These are phyloP conservation scores for Aquilaria yunnanensis DNA, from an alignment of 345 rosid genomes.

Conservation along the genomic window DNA sequence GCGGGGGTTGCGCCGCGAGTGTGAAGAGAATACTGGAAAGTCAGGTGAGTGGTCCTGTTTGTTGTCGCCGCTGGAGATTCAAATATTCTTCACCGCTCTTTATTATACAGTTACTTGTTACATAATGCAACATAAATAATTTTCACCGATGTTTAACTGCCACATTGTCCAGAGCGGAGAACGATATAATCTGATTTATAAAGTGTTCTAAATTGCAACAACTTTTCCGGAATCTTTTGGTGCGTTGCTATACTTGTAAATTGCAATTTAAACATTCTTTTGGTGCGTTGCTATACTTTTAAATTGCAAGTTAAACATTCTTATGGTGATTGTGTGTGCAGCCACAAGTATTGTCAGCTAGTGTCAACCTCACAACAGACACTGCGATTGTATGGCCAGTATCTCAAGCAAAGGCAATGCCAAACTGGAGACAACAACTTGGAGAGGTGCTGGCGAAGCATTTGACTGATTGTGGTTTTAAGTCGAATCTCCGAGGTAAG, in stretches of 20 bases:
- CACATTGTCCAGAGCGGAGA: too few relatives aligned
- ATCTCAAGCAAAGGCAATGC: constrained; percentile 62
- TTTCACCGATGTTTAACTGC: too few relatives aligned
- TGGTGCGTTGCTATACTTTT: too few relatives aligned
- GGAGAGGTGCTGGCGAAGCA: constrained; percentile 93
- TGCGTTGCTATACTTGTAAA: too few relatives aligned
- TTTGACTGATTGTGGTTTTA: constrained; percentile 79
- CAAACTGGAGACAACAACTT: constrained; percentile 73
- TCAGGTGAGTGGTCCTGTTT: constrained; percentile 49
- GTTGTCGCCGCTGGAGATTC: neutral
- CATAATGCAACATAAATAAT: too few relatives aligned
- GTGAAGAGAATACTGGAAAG: constrained; percentile 90
- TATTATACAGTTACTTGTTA: too few relatives aligned
- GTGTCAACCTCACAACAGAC: constrained; percentile 88
- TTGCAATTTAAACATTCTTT: neutral
- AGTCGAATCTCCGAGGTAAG: constrained; percentile 78
- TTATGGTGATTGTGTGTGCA: constrained; percentile 24
- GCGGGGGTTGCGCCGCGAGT: constrained; percentile 99
- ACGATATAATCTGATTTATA: too few relatives aligned
- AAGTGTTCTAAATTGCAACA: too few relatives aligned
- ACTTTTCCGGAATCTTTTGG: neutral
- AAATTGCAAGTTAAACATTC: neutral
- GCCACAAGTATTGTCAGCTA: constrained; percentile 90
- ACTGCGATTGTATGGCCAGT: constrained; percentile 91
- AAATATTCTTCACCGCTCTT: neutral